Evolutionary conservation across 1,284 basidiomycete species (phyloP), one percentile per base, ranked within the genome.

Genomic region (Trichosporon sp.): DNA sequence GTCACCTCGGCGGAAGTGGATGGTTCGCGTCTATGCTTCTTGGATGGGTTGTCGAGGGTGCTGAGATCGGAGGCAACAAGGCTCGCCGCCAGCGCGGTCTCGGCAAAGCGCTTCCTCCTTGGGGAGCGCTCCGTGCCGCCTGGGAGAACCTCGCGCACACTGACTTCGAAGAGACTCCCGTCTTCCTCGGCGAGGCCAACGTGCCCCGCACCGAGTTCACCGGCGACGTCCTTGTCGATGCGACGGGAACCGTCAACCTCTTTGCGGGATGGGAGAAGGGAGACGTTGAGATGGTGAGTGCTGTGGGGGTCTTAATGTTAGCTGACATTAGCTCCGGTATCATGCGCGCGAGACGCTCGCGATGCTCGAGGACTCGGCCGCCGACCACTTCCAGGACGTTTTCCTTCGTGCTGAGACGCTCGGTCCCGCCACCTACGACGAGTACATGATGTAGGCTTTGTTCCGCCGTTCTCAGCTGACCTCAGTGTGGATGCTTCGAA

Each of bases 231-330:
- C 89, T 98, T 59, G 90, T 97, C 0, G 95, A 97, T 77, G 89
- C 91, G 0, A 88, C 90, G 0, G 93, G 93, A 0, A 87, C 86
- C 1, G 85, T 93, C 68, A 99, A 99, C 80, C 78, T 97, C 14
- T 83, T 98, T n/a, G 89, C 90, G 0, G 90, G 88, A 11, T 88
- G 95, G 66, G 91, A 93, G 37, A 78, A 89, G 35, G 82, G 85
- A 4, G 85, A 85, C 5, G 72, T 87, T 1, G 77, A 85, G 46
- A 69, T 86, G 56, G 80, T 86, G 80, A 81, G 40, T 1, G 38
- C 66, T 59, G 6, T 10, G 38, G 1, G 37, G 26, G 26, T 3
- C 38, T 59, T 6, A 11, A 66, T 26, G 26, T 65, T 43, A 4
- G 26, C 32, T 71, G 14, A 68, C 48, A 19, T 37, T 74, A 95